Evolutionary conservation across 1,284 basidiomycete genomes (phyloP), one percentile per base, ranked within the genome.

Genomic region (Afroboletus lepidellus): DNA sequence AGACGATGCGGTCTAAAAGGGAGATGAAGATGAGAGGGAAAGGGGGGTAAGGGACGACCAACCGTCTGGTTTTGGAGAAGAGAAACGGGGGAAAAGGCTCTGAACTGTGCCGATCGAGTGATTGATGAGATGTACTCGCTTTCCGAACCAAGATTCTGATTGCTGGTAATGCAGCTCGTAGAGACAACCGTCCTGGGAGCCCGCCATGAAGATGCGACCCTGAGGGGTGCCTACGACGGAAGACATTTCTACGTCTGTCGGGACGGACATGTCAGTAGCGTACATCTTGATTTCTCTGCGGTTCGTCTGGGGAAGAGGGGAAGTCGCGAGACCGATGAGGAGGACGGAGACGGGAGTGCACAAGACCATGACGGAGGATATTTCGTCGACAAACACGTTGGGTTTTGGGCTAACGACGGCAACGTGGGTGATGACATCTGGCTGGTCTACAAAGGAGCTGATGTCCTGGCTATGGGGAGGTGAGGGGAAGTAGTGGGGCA

Each of bases 151-250:
- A 1, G 91, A 90, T 65, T 95, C 91, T 58, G 82, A 87, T 57
- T 91, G 85, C 64, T 94, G 90, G 70, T 99, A 99, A 64, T 92
- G 87, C 45, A 99, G 74, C 72, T 98, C 97, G 69, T 97, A 98
- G 38, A 98, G 72, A 65, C 88, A 87, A 20, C 93, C 92, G 69
- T 98, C 94, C 62, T 87, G 83, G 16, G 80, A 78, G 12, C 94
- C 94, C 50, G 81, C 81, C 83, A 95, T 90, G 72, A 99, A 98
- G 60, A 98, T 90, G 47, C 95, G 81, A 23, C 96, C 97, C 32
- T 87, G 82, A 20, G 78, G 68, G 1, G 90, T 94, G 11, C 92
- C 90, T 50, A 82, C 77, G 47, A 98, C 86, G 46, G 87, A 87
- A 13, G 82, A 78, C 90, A 99, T 92, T 61, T 89, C 85, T 46